Evolutionary conservation across 2,329 filamentous ascomycete species (phyloP).

Genomic region (Arthrobotrys musiformis): DNA sequence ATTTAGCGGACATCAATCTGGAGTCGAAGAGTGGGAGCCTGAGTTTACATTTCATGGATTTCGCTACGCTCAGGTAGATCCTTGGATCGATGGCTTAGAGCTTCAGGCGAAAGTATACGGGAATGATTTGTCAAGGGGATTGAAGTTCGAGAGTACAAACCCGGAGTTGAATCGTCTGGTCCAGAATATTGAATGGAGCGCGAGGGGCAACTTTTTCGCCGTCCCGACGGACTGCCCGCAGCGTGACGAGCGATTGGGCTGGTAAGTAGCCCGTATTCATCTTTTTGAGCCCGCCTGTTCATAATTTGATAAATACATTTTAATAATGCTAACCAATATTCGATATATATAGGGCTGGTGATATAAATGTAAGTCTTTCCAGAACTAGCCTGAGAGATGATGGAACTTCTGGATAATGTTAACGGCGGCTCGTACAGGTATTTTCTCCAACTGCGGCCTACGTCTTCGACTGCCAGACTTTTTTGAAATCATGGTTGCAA

Average conservation of each 20-base stretch:
- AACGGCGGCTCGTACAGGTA: too few relatives aligned
- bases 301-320: slow-evolving; percentile 60
- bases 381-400: too few relatives aligned
- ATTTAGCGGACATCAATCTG: slow-evolving; percentile 27
- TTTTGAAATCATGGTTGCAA: slow-evolving; percentile 67
- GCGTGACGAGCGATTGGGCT: slow-evolving; percentile 68
- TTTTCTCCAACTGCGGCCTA: slow-evolving; percentile 68
- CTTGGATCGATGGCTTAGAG: slow-evolving; percentile 61
- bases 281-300: too few relatives aligned
- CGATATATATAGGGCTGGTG: slow-evolving; percentile 33
- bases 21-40: slow-evolving; percentile 63
- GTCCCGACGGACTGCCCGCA: slow-evolving; percentile 71
- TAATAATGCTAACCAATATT: neutral
- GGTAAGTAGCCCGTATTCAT: slow-evolving; percentile 65
- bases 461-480: slow-evolving; percentile 68
- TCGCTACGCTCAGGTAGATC: slow-evolving; percentile 66
- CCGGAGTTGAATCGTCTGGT: slow-evolving; percentile 68
- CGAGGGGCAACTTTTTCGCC: slow-evolving; percentile 70
- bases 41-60: slow-evolving; percentile 69
- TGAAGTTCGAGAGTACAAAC: slow-evolving; percentile 68
- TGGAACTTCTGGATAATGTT: slow-evolving; percentile 58
- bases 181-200: slow-evolving; percentile 69
- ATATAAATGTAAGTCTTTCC: slow-evolving; percentile 42
- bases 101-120: slow-evolving; percentile 65
- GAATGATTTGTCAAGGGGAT: slow-evolving; percentile 67